Conservation (phyloP, 805 yeast genomes). For the Kluyveromyces dobzhanskii region DNA sequence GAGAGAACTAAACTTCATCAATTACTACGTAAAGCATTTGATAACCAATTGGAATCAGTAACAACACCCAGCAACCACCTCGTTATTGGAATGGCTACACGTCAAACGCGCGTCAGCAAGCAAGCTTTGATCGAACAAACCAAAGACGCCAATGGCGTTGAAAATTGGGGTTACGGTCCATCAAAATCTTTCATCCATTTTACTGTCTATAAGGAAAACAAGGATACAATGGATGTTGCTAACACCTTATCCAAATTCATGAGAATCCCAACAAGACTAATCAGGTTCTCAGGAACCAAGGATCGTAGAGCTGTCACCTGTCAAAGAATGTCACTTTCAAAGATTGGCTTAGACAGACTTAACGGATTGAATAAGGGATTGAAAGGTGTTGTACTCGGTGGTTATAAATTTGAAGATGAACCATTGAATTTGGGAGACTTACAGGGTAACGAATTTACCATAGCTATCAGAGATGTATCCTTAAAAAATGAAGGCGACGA, state of each 20-base stretch:
- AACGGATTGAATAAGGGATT: slow-evolving; percentile 67
- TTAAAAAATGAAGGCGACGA: slow-evolving; percentile 25
- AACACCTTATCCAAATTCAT: slow-evolving; percentile 62
- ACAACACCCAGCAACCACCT: slow-evolving; percentile 66
- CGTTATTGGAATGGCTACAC: slow-evolving; percentile 47
- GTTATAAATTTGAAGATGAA: slow-evolving; percentile 56
- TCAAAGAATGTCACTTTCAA: slow-evolving; percentile 65
- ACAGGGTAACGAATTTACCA: slow-evolving; percentile 79
- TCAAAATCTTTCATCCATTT: slow-evolving; percentile 63
- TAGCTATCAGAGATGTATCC: slow-evolving; percentile 71
- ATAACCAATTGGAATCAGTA: slow-evolving; percentile 65
- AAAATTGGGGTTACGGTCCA: slow-evolving; percentile 69
- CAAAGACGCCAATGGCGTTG: slow-evolving; percentile 40
- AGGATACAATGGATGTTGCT: slow-evolving; percentile 96
- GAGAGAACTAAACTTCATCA: slow-evolving; percentile 75
- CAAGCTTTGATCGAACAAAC: slow-evolving; percentile 30
- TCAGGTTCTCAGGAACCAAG: slow-evolving; percentile 90
- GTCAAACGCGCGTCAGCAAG: slow-evolving; percentile 32
- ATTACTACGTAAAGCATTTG: slow-evolving; percentile 63
- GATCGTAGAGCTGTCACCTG: slow-evolving; percentile 95
- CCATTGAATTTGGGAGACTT: slow-evolving; percentile 74
- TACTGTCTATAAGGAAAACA: slow-evolving; percentile 83
- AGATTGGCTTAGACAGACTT: slow-evolving; percentile 65
- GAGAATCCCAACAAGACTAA: slow-evolving; percentile 58
- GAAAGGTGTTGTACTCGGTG: slow-evolving; percentile 73